A percentile compares a stretch with the other conserved stretches of the same genome.
These are phyloP conservation scores for Lupinus albus DNA, from an alignment of 306 rosid genomes.

Conservation along the genomic window DNA sequence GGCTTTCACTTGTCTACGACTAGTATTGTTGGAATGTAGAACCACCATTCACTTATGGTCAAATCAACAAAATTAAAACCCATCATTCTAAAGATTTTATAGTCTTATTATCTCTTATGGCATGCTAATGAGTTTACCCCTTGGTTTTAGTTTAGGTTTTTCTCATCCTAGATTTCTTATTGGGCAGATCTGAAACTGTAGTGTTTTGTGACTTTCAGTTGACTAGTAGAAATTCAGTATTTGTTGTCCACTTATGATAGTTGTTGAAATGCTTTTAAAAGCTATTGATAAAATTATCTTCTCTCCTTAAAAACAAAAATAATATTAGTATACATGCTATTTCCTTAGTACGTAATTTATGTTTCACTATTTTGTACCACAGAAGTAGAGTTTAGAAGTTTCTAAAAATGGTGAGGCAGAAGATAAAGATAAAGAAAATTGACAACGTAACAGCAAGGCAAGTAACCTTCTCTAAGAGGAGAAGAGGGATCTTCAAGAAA, in stretches of 20 bases:
- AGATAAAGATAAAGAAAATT: constrained; percentile 48
- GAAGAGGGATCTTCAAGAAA: constrained; percentile 48
- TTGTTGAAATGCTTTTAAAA: no score
- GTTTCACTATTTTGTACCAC: no score
- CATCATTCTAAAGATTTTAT: background rate
- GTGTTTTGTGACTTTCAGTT: constrained; percentile 21
- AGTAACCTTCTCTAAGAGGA: constrained; percentile 49
- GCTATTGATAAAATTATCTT: no score
- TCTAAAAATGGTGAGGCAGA: constrained; percentile 38
- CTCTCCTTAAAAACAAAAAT: background rate
- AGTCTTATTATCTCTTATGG: no score
- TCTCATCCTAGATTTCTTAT: background rate
- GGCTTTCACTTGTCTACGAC: background rate
- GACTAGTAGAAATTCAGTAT: no score
- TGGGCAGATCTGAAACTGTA: constrained; percentile 46
- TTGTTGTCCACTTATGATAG: no score
- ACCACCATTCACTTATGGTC: background rate
- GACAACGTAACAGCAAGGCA: constrained; percentile 52
- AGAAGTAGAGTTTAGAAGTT: no score
- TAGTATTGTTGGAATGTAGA: no score
- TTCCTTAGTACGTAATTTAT: background rate
- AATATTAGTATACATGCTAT: no score
- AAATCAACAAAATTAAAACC: background rate
- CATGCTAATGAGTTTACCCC: background rate
- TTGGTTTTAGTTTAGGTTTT: background rate